Percentiles rank a stretch among this genome's conserved stretches.
Evolutionary conservation across 345 rosid species (phyloP).

Genomic region (Dipteronia sinensis): DNA sequence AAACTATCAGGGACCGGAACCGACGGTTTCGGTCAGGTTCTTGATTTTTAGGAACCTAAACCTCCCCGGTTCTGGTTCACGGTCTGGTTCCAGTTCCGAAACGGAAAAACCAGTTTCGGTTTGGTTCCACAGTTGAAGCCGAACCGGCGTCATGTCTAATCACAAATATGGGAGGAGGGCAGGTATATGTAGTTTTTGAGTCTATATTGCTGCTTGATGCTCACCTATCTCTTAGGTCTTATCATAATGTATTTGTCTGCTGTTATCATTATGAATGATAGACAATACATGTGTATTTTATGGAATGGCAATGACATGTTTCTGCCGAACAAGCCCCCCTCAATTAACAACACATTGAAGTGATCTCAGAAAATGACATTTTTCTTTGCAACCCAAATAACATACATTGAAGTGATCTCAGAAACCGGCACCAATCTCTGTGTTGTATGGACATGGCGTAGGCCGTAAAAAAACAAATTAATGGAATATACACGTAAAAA

Average conservation of each 20-base stretch:
- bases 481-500: background rate
- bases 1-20: too few relatives aligned
- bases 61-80: too few relatives aligned
- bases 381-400: background rate
- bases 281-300: background rate
- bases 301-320: background rate
- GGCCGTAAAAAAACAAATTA: background rate
- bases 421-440: background rate
- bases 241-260: background rate
- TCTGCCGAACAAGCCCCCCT: background rate
- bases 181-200: background rate
- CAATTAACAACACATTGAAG: too few relatives aligned
- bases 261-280: background rate
- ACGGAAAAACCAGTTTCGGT: too few relatives aligned
- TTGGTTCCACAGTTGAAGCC: too few relatives aligned
- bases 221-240: background rate
- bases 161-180: background rate
- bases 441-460: background rate
- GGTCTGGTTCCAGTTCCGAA: too few relatives aligned
- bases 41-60: too few relatives aligned
- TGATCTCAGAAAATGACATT: too few relatives aligned
- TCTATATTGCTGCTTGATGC: background rate
- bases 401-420: background rate
- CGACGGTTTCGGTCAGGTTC: too few relatives aligned
- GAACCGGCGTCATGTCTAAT: too few relatives aligned